phyloP scores from a whole-genome alignment of 2,329 filamentous ascomycete species.

The Cephalotrichum gorgonifer region DNA sequence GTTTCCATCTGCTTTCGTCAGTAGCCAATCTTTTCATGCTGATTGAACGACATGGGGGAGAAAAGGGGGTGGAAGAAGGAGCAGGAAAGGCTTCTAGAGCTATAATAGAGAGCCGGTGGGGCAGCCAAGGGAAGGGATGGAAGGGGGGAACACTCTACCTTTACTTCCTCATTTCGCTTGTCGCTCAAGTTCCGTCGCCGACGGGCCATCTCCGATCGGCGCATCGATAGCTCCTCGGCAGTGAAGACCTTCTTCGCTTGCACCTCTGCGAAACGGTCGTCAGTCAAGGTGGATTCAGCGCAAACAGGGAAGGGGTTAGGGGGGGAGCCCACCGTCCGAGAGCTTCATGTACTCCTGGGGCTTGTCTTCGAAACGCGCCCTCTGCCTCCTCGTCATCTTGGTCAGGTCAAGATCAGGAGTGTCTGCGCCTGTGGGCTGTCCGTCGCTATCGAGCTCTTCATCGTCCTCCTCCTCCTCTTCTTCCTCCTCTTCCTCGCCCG shows the following conservation, averaged over 20 bases:
- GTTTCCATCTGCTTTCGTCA: conserved; percentile 59
- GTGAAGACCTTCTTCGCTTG: conserved; percentile 54
- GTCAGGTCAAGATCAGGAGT: conserved; percentile 36
- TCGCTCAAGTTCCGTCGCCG: conserved; percentile 52
- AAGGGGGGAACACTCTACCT: conserved; percentile 26
- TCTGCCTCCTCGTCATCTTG: conserved; percentile 51
- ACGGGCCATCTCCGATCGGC: conserved; percentile 51
- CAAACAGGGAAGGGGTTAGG: conserved; percentile 6
- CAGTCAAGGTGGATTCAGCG: conserved; percentile 3
- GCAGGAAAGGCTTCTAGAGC: background rate
- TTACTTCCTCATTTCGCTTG: conserved; percentile 55
- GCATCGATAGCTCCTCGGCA: conserved; percentile 51
- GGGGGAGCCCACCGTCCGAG: conserved; percentile 39
- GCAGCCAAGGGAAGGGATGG: background rate
- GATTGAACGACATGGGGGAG: too few species aligned
- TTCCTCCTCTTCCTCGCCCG: conserved; percentile 29
- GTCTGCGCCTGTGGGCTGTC: conserved; percentile 34
- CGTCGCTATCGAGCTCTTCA: conserved; percentile 29
- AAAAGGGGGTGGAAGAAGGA: background rate
- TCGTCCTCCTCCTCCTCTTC: conserved; percentile 26
- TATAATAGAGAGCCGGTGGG: background rate
- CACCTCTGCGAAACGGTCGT: conserved; percentile 35
- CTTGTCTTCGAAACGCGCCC: conserved; percentile 47
- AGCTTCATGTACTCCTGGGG: conserved; percentile 48
- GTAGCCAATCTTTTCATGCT: background rate